phyloP scores from a whole-genome alignment of 148 eudicot genomes.

The Diospyros lotus region DNA sequence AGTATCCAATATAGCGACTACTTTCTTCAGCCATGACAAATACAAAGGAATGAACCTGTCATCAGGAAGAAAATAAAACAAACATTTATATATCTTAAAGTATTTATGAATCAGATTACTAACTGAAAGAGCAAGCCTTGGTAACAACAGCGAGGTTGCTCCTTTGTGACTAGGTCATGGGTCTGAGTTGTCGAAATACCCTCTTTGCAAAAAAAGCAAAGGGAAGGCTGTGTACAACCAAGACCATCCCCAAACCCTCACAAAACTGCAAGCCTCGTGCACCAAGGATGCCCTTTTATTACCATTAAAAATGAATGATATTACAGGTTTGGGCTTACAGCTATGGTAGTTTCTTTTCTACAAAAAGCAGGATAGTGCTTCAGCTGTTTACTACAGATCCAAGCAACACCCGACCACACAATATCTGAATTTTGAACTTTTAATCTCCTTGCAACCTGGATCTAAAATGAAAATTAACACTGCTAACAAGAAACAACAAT shows the following conservation, averaged over 20 bases:
- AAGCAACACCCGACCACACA: constrained; percentile 25
- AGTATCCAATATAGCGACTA: constrained; percentile 20
- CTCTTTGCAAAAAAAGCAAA: no score
- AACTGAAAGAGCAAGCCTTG: neutral
- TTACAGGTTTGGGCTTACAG: constrained; percentile 14
- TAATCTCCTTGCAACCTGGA: constrained; percentile 31
- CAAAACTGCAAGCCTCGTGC: no score
- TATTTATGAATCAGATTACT: neutral
- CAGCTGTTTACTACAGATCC: constrained; percentile 23
- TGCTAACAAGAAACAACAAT: neutral
- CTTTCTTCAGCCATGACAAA: constrained; percentile 21
- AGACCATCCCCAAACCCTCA: no score
- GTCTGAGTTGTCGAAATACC: no score
- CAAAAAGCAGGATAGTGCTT: constrained; percentile 24
- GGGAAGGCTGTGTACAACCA: no score
- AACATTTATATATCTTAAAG: neutral
- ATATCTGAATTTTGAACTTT: constrained; percentile 20
- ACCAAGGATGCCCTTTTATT: no score
- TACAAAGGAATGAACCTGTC: constrained; percentile 29
- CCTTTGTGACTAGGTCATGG: no score
- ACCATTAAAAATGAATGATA: neutral
- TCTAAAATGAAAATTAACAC: constrained; percentile 9
- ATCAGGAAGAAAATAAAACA: neutral
- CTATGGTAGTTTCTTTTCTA: constrained; percentile 16
- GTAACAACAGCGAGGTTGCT: neutral